Conservation (phyloP, 164 flowering plant species). For the Nymphaea colorata region DNA sequence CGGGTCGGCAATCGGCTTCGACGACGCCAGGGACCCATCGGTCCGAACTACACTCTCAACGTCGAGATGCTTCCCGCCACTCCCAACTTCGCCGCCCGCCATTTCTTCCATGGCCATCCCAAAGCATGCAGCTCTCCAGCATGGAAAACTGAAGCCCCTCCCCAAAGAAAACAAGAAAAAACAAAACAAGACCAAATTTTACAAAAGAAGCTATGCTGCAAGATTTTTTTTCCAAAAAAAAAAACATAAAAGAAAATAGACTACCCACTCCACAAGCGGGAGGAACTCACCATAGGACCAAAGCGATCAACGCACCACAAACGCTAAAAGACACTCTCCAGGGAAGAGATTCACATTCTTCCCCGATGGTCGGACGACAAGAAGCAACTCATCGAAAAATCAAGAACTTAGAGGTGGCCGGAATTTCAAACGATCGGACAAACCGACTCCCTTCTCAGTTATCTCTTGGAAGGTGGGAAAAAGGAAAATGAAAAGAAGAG, state of each 20-base stretch:
- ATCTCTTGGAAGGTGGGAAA: not conserved
- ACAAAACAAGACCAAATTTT: too few relatives aligned
- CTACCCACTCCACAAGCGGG: not conserved
- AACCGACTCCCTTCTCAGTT: not conserved
- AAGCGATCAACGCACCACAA: not conserved
- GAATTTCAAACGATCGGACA: not conserved
- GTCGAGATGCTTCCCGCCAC: conserved; percentile 20
- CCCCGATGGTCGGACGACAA: not conserved
- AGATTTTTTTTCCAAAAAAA: not conserved
- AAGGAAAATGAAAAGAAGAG: not conserved
- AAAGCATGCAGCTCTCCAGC: conserved; percentile 20
- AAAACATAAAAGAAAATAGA: not conserved
- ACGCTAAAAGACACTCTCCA: not conserved
- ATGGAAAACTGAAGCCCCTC: conserved; percentile 5
- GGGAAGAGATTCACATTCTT: not conserved
- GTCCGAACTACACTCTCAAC: conserved; percentile 13
- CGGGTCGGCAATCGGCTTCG: conserved; percentile 5
- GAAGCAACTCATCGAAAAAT: not conserved
- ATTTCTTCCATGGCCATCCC: conserved; percentile 53
- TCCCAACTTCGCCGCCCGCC: conserved; percentile 28
- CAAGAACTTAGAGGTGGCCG: not conserved
- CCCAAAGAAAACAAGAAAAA: not conserved
- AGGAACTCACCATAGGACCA: not conserved
- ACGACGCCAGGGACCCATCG: conserved; percentile 15
- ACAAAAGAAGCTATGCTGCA: not conserved